phyloP scores from a whole-genome alignment of 108 stramenopile genomes.

The Nitzschia sp. region DNA sequence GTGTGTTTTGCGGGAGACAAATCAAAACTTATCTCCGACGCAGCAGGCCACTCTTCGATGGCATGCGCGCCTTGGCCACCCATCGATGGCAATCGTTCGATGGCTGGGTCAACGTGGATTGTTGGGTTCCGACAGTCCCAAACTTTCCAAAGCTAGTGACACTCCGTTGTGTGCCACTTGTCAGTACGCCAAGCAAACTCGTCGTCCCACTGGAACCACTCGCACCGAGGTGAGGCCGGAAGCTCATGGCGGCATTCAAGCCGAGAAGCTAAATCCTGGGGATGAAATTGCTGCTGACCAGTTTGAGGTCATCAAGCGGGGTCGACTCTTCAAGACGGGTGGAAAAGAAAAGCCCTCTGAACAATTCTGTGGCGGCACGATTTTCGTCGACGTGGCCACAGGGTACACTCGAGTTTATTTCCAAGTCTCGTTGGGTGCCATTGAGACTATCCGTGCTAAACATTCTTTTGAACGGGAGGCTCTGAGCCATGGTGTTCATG shows the following conservation, averaged over 20 bases:
- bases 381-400: slow-evolving; percentile 51
- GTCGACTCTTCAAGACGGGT: slow-evolving; percentile 34
- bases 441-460: slow-evolving; percentile 50
- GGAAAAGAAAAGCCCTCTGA: slow-evolving; percentile 30
- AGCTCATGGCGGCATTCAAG: slow-evolving; percentile 18
- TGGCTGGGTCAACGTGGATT: neutral
- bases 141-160: no score
- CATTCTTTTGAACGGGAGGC: slow-evolving; percentile 38
- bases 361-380: slow-evolving; percentile 39
- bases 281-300: slow-evolving; percentile 45
- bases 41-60: slow-evolving; percentile 35
- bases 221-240: neutral
- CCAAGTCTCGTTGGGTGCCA: slow-evolving; percentile 30
- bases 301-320: slow-evolving; percentile 33
- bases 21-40: slow-evolving; percentile 34
- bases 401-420: slow-evolving; percentile 13
- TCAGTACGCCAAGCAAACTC: slow-evolving; percentile 29
- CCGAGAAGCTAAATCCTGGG: slow-evolving; percentile 28
- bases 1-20: slow-evolving; percentile 16
- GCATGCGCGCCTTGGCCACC: slow-evolving; percentile 42
- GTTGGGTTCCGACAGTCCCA: neutral
- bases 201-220: neutral
- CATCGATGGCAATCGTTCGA: neutral
- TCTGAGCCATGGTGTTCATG: neutral
- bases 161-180: slow-evolving; percentile 32